Evolutionary conservation across 331 rosid genomes (phyloP).

Genomic region (Malus hybrid): DNA sequence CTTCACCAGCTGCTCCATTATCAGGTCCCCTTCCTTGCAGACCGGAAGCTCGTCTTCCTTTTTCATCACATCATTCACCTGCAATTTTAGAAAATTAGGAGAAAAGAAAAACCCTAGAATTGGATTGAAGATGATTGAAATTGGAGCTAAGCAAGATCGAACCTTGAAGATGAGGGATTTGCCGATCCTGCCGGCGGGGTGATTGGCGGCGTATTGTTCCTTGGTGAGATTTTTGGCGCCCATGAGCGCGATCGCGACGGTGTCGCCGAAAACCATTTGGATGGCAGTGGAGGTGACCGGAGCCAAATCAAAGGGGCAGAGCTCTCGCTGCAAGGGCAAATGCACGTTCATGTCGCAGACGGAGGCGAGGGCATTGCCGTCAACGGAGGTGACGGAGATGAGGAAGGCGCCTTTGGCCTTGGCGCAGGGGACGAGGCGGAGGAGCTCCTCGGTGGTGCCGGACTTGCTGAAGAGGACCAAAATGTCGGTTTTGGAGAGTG

Average conservation of each 20-base stretch:
- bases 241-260: constrained; percentile 95
- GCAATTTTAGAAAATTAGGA: not conserved
- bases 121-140: not conserved
- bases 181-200: constrained; percentile 93
- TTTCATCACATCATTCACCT: constrained; percentile 96
- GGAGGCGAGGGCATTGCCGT: constrained; percentile 44
- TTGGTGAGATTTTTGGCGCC: constrained; percentile 70
- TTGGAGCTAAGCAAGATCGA: not conserved
- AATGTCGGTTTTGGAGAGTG: constrained; percentile 45
- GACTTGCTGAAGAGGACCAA: constrained; percentile 87
- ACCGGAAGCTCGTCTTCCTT: constrained; percentile 82
- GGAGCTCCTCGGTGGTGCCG: constrained; percentile 92
- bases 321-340: constrained; percentile 82
- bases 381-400: constrained; percentile 64
- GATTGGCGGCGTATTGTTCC: constrained; percentile 88
- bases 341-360: constrained; percentile 78
- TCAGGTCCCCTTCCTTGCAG: constrained; percentile 80
- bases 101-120: not conserved
- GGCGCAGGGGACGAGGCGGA: constrained; percentile 84
- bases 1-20: constrained; percentile 93
- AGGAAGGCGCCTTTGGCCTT: constrained; percentile 64
- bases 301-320: constrained; percentile 89
- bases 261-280: constrained; percentile 98
- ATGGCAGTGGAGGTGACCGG: constrained; percentile 97
- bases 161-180: constrained; percentile 97